Conservation (phyloP, 306 rosid species). For the Acacia crassicarpa region DNA sequence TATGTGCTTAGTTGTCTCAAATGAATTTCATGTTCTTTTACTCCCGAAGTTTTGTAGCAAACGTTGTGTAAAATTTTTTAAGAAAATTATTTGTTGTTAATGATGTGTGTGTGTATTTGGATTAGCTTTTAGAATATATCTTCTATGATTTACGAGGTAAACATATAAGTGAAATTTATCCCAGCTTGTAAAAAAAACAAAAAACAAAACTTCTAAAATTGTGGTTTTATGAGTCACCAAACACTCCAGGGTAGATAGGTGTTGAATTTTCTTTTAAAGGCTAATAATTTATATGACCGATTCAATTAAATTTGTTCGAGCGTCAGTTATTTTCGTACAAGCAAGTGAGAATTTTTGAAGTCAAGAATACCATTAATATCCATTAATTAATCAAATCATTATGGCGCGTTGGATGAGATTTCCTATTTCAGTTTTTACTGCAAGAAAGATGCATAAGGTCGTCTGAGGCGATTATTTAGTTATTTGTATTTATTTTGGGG, state of each 20-base stretch:
- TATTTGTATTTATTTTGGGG: too few species aligned
- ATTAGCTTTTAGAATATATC: too few species aligned
- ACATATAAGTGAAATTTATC: too few species aligned
- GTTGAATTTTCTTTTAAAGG: background rate
- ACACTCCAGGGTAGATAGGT: too few species aligned
- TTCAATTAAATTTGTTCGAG: background rate
- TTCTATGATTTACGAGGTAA: too few species aligned
- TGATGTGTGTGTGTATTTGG: too few species aligned
- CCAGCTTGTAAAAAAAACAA: too few species aligned
- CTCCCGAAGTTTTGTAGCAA: background rate
- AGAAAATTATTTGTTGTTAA: background rate
- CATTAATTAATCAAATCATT: too few species aligned
- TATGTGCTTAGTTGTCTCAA: background rate
- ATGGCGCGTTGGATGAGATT: background rate
- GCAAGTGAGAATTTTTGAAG: background rate
- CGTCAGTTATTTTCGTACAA: too few species aligned
- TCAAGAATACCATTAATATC: background rate
- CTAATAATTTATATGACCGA: background rate
- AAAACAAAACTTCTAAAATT: too few species aligned
- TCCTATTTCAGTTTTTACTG: background rate
- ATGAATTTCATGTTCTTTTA: background rate
- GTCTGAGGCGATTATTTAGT: background rate
- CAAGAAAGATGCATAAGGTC: background rate
- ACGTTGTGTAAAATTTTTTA: background rate
- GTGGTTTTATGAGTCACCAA: too few species aligned